Percentiles rank a stretch among this genome's conserved stretches.
These are phyloP conservation scores for Metschnikowia arizonensis DNA, from an alignment of 805 yeast genomes.

Conservation along the genomic window DNA sequence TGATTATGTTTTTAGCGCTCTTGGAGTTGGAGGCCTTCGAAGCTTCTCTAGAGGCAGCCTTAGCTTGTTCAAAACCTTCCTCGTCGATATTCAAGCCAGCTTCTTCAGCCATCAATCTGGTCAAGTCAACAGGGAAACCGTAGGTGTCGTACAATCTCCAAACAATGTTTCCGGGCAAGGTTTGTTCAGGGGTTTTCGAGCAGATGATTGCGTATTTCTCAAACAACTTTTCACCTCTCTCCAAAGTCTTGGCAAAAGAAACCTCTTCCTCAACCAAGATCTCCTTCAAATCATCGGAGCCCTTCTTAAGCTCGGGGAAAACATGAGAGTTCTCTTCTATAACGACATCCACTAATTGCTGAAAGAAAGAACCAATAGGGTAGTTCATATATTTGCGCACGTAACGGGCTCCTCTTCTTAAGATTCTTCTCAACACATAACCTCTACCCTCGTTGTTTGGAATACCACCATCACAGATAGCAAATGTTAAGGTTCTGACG, in stretches of 20 bases:
- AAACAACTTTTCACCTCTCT: conserved; percentile 95
- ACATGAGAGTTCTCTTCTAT: conserved; percentile 81
- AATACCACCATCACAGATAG: conserved; percentile 97
- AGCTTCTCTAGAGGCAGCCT: conserved; percentile 85
- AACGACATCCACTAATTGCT: conserved; percentile 86
- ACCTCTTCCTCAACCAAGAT: conserved; percentile 94
- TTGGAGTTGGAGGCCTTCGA: conserved; percentile 80
- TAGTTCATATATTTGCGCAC: conserved; percentile 94
- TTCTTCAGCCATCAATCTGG: conserved; percentile 98
- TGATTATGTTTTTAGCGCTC: conserved; percentile 56
- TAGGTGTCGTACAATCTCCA: conserved; percentile 98
- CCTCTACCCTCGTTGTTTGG: conserved; percentile 99
- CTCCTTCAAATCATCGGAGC: conserved; percentile 74
- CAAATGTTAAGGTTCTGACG: conserved; percentile 93
- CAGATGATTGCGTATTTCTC: conserved; percentile 90
- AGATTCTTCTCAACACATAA: conserved; percentile 91
- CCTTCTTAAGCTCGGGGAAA: conserved; percentile 85
- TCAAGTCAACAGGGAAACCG: conserved; percentile 98
- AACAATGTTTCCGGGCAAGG: conserved; percentile 87
- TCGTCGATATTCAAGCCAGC: conserved; percentile 91
- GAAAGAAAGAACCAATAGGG: conserved; percentile 92
- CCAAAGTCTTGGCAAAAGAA: conserved; percentile 91
- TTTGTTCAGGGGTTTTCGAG: conserved; percentile 64
- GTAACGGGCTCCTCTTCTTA: conserved; percentile 97
- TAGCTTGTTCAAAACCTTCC: conserved; percentile 87